Base-by-base conservation (phyloP, 352 stramenopile species). In the Phytopythium chamaehyphon region DNA sequence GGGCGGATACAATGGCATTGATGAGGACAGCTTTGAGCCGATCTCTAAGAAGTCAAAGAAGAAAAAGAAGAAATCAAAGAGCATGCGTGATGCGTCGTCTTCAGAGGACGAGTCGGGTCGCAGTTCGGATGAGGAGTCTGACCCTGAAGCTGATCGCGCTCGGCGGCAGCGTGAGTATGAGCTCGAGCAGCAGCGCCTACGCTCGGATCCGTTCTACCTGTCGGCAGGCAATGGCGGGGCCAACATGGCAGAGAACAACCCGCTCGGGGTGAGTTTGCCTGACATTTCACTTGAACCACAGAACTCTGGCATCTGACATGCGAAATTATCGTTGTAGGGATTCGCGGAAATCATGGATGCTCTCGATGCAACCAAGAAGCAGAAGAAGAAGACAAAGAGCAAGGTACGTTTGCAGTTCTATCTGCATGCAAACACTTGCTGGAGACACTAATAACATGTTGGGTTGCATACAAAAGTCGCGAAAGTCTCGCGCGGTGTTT, bases 261-360 rank as follows among this genome's bases (percentile, higher is more conserved):
- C 39, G 40, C 18, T 40, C 31, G 31, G 51, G 31, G 33, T 40
- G 76, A 45, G 62, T 40, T 47, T 69, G 54, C 40, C 47, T 36
- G 51, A 37, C 4, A 26, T 26, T 42, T 22, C 40, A 22, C 6
- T 40, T 12, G 5, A 21, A 4, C 9, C 28, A 9, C 3, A 11
- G 15, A 19, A 5, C 37, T 31, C 6, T 59, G 39, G 16, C 7
- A 40, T 50, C 14, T 35, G 12, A 53, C 64, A 52, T 48, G 2
- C 62, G 49, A 22, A 6, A 1, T 18, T 53, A 21, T 11, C 49
- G 14, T 45, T 37, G 18, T 35, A 89, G 60, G 79, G 72, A 11
- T 83, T 96, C 61, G 86, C 82, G 45, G 71, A 88, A 40, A 91
- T 86, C 55, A 87, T 96, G 61, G 77, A 88, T 24, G 76, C 84